phyloP scores from a whole-genome alignment of 1,139 yeast genomes.

The Hyphopichia wangnamkhiaoensis region DNA sequence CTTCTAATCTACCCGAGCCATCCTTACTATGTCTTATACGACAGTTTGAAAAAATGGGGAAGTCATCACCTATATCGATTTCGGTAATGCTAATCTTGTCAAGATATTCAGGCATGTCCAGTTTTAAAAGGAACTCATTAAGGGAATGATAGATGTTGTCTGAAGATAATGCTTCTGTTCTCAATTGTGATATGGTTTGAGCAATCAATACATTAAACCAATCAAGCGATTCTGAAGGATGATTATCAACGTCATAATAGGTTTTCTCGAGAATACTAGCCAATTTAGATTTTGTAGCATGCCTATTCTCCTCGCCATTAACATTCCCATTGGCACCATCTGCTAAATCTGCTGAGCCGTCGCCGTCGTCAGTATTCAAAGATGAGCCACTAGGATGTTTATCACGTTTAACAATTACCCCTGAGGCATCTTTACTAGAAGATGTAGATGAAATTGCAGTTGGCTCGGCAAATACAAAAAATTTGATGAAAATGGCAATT shows the following conservation, averaged over 20 bases:
- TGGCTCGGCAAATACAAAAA: slow-evolving; percentile 83
- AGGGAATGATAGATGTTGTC: slow-evolving; percentile 83
- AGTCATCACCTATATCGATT: slow-evolving; percentile 91
- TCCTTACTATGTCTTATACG: slow-evolving; percentile 65
- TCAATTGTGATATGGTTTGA: slow-evolving; percentile 81
- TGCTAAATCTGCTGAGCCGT: slow-evolving; percentile 18
- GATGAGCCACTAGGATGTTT: slow-evolving; percentile 19
- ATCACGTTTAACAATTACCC: slow-evolving; percentile 40
- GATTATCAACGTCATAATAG: slow-evolving; percentile 85
- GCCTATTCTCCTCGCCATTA: slow-evolving; percentile 3
- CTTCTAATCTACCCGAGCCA: slow-evolving; percentile 64
- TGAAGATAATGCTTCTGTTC: slow-evolving; percentile 81
- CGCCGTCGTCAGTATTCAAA: slow-evolving; percentile 19
- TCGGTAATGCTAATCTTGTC: slow-evolving; percentile 81
- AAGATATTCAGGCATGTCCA: slow-evolving; percentile 73
- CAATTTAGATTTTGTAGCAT: slow-evolving; percentile 16
- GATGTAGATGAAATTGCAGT: slow-evolving; percentile 29
- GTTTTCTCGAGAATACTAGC: slow-evolving; percentile 78
- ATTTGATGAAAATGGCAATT: slow-evolving; percentile 74
- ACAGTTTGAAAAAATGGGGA: slow-evolving; percentile 93
- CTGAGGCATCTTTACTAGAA: slow-evolving; percentile 33
- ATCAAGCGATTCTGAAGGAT: slow-evolving; percentile 86
- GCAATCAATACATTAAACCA: slow-evolving; percentile 97
- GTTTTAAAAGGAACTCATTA: slow-evolving; percentile 51
- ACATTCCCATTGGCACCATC: slow-evolving; percentile 5